A percentile compares a stretch with the other conserved stretches of the same genome.
These are phyloP conservation scores for Dillenia turbinata DNA, from an alignment of 164 flowering plant species.

Conservation along the genomic window DNA sequence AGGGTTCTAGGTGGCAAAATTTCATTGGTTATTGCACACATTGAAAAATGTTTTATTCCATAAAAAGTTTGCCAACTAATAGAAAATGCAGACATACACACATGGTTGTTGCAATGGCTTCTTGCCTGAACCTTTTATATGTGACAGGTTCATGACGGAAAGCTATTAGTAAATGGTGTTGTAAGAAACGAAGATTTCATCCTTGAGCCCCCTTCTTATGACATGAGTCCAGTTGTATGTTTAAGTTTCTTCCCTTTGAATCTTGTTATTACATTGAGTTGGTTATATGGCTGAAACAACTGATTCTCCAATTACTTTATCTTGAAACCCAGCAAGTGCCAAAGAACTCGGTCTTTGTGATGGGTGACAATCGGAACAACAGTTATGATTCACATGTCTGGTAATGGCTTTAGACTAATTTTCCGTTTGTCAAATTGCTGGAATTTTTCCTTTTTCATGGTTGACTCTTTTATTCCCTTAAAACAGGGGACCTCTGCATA, in stretches of 20 bases:
- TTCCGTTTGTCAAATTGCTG: background rate
- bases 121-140: too few relatives aligned
- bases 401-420: slow-evolving; percentile 31
- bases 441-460: background rate
- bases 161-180: slow-evolving; percentile 81
- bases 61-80: too few relatives aligned
- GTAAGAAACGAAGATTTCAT: slow-evolving; percentile 64
- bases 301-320: background rate
- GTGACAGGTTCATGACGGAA: slow-evolving; percentile 85
- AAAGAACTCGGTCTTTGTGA: slow-evolving; percentile 84
- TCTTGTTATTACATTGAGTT: background rate
- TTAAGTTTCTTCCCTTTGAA: background rate
- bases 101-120: too few relatives aligned
- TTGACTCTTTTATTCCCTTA: background rate
- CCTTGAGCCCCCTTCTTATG: slow-evolving; percentile 75
- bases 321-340: slow-evolving; percentile 65
- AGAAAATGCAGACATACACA: too few relatives aligned
- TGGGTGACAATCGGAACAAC: slow-evolving; percentile 99
- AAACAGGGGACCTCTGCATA: slow-evolving; percentile 89
- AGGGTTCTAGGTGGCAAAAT: too few relatives aligned
- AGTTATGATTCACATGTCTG: slow-evolving; percentile 99
- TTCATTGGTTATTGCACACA: too few relatives aligned
- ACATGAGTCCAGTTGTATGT: slow-evolving; percentile 74
- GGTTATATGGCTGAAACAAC: background rate
- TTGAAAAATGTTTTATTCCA: too few relatives aligned